Evolutionary conservation across 2,329 filamentous ascomycete genomes (phyloP).

Genomic region (Pyrenophora tritici-repentis): DNA sequence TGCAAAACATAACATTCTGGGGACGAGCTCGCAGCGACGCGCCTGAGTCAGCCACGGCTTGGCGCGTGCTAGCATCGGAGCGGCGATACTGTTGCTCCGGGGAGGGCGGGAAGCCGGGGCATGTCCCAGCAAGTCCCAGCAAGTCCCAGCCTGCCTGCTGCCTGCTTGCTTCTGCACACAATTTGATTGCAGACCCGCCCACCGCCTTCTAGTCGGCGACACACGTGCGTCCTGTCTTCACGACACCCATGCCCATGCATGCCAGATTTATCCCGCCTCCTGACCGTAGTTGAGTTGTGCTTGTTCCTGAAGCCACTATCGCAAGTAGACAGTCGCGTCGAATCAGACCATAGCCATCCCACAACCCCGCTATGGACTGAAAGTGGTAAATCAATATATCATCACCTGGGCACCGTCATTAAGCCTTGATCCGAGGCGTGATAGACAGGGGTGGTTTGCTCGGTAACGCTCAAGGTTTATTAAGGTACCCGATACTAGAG

Average conservation of each 20-base stretch:
- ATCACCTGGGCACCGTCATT: slow-evolving; percentile 4
- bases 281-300: slow-evolving; percentile 8
- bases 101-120: background rate
- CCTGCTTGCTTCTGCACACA: background rate
- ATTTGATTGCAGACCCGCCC: slow-evolving; percentile 7
- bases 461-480: slow-evolving; percentile 21
- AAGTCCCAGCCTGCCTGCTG: background rate
- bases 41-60: slow-evolving; percentile 14
- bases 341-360: slow-evolving; percentile 11
- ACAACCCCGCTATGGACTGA: slow-evolving; percentile 5
- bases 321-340: background rate
- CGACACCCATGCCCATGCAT: slow-evolving; percentile 1
- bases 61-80: slow-evolving; percentile 10
- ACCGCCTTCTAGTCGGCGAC: background rate
- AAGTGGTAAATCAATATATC: slow-evolving; percentile 17
- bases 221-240: slow-evolving; percentile 10
- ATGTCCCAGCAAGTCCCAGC: background rate
- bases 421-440: slow-evolving; percentile 7
- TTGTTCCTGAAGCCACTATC: slow-evolving; percentile 14
- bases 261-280: background rate
- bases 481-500: slow-evolving; percentile 30
- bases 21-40: slow-evolving; percentile 19
- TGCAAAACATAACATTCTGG: slow-evolving; percentile 19
- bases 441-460: slow-evolving; percentile 17
- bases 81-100: slow-evolving; percentile 9